Conservation (phyloP, 2,329 filamentous ascomycete species). For the Cladosporium sp. region DNA sequence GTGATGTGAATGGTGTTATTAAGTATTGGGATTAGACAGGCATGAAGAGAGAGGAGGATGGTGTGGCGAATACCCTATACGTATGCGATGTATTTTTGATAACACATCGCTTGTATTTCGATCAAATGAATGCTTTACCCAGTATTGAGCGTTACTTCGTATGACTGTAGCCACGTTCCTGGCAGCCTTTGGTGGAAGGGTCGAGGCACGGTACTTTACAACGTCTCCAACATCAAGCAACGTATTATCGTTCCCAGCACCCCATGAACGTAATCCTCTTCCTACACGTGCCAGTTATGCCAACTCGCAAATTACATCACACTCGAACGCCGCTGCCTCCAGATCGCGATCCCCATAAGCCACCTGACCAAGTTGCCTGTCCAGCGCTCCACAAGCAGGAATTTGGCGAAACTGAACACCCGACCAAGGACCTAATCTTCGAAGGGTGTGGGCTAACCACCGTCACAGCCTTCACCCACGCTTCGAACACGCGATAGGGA, state of each 20-base stretch:
- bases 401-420: background rate
- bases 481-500: background rate
- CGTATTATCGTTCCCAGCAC: background rate
- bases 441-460: background rate
- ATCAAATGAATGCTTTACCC: background rate
- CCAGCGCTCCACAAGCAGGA: slow-evolving; percentile 2
- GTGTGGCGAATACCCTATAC: slow-evolving; percentile 6
- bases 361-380: background rate
- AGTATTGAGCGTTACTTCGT: background rate
- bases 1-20: slow-evolving; percentile 83
- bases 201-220: background rate
- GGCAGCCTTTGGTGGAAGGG: background rate
- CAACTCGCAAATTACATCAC: background rate
- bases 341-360: background rate
- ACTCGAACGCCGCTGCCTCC: background rate
- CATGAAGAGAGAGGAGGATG: background rate
- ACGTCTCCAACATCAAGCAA: background rate
- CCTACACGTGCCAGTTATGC: background rate
- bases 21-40: slow-evolving; percentile 80
- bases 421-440: background rate
- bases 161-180: background rate
- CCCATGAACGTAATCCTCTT: background rate
- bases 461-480: background rate
- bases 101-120: background rate
- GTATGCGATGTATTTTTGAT: background rate